A percentile compares a stretch with the other conserved stretches of the same genome.
Conservation (phyloP, 257 asterid species). For the Gardenia jasminoides region DNA sequence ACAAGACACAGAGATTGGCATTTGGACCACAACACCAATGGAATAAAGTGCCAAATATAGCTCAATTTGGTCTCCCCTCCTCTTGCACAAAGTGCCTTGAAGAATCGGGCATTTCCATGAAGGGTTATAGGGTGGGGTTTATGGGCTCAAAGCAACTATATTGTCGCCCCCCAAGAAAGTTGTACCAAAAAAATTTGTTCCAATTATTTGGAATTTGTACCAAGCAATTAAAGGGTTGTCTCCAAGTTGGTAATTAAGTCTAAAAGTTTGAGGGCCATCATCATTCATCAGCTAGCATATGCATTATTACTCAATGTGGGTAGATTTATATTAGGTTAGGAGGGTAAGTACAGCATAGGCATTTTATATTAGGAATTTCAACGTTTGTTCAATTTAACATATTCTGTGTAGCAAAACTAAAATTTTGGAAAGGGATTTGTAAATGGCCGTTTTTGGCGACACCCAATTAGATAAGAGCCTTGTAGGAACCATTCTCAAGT, state of each 20-base stretch:
- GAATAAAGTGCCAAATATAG: conserved; percentile 23
- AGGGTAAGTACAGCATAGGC: neutral
- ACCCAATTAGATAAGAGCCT: neutral
- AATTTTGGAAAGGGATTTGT: neutral
- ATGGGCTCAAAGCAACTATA: conserved; percentile 59
- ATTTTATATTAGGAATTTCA: neutral
- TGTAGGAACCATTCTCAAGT: neutral
- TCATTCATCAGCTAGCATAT: neutral
- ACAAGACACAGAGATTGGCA: conserved; percentile 30
- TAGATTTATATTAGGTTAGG: neutral
- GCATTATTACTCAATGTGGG: neutral
- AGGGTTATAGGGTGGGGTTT: conserved; percentile 31
- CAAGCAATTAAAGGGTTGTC: conserved; percentile 17
- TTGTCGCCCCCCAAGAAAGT: conserved; percentile 35
- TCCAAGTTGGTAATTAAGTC: conserved; percentile 4
- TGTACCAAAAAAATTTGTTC: conserved; percentile 25
- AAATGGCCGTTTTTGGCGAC: neutral
- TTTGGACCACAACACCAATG: conserved; percentile 37
- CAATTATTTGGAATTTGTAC: conserved; percentile 29
- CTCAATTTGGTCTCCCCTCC: conserved; percentile 11
- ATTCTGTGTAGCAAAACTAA: neutral
- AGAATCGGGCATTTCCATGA: conserved; percentile 28
- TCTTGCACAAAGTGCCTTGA: conserved; percentile 28
- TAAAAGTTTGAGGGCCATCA: neutral
- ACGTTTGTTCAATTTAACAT: neutral